phyloP scores from a whole-genome alignment of 371 early-diverging fungal species.

The Saksenaea vasiformis region DNA sequence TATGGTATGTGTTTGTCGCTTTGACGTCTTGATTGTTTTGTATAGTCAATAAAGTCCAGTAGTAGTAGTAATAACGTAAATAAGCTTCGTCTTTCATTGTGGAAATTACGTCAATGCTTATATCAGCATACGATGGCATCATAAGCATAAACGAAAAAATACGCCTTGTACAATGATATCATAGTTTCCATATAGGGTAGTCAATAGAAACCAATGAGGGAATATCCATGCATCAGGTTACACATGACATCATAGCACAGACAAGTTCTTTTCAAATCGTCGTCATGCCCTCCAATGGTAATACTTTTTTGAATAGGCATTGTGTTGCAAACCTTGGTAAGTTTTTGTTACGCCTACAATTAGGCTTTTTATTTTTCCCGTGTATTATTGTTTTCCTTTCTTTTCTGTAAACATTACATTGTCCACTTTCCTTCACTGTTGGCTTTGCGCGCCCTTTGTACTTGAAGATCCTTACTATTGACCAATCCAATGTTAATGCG shows the following conservation, averaged over 20 bases:
- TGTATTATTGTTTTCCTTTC: neutral
- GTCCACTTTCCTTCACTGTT: neutral
- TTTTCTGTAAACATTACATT: neutral
- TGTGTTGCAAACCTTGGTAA: neutral
- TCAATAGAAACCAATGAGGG: neutral
- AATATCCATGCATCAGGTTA: neutral
- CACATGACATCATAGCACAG: neutral
- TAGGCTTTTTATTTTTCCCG: neutral
- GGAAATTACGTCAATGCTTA: slow-evolving; percentile 1
- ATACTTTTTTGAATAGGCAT: neutral
- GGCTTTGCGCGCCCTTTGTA: neutral
- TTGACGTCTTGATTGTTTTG: neutral
- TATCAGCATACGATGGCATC: neutral
- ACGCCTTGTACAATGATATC: neutral
- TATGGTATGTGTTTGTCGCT: neutral
- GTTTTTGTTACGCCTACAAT: neutral
- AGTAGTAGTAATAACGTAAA: neutral
- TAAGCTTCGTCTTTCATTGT: neutral
- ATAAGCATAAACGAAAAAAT: neutral
- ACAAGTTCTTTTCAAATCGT: neutral
- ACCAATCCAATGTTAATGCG: neutral
- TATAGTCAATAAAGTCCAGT: neutral
- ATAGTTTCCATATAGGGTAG: neutral
- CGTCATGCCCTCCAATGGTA: neutral
- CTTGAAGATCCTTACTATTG: neutral